Percentiles rank a stretch among this genome's conserved stretches.
Evolutionary conservation across 495 filamentous ascomycete genomes (phyloP).

Genomic region (Aspergillus steynii): DNA sequence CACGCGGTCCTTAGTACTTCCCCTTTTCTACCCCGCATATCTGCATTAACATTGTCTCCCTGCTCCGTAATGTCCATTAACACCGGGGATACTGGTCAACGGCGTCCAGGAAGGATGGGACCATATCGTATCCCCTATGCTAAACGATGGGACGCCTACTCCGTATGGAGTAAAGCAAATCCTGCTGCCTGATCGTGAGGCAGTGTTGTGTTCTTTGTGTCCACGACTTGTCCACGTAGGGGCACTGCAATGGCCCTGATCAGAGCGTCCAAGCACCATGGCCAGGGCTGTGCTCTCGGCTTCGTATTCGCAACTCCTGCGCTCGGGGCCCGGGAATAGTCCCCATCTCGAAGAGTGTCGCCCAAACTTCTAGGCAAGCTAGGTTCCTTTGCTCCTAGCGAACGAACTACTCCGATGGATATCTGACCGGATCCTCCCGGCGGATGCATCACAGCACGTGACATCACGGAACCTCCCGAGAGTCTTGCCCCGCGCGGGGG

Average conservation of each 20-base stretch:
- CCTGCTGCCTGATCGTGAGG: slow-evolving; percentile 1
- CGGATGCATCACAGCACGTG: background rate
- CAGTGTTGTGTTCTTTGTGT: background rate
- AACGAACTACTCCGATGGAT: too few relatives aligned
- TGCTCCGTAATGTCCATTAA: too few relatives aligned
- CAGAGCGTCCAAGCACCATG: too few relatives aligned
- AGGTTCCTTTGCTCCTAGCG: too few relatives aligned
- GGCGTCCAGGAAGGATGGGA: too few relatives aligned
- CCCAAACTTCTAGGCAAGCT: too few relatives aligned
- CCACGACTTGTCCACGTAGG: background rate
- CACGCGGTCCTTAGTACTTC: background rate
- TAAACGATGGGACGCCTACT: background rate
- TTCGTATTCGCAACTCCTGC: background rate
- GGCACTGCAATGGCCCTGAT: background rate
- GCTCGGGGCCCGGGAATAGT: background rate
- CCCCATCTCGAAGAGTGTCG: background rate
- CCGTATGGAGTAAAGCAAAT: background rate
- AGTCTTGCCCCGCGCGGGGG: background rate
- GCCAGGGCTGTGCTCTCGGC: slow-evolving; percentile 2
- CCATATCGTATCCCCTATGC: too few relatives aligned
- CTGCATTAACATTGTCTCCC: background rate
- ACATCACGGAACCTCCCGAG: background rate
- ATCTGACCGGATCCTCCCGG: too few relatives aligned
- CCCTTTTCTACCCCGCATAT: slow-evolving; percentile 5
- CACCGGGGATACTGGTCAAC: background rate